These are phyloP conservation scores for Cyamopsis tetragonoloba DNA, from an alignment of 306 rosid species.

Conservation along the genomic window DNA sequence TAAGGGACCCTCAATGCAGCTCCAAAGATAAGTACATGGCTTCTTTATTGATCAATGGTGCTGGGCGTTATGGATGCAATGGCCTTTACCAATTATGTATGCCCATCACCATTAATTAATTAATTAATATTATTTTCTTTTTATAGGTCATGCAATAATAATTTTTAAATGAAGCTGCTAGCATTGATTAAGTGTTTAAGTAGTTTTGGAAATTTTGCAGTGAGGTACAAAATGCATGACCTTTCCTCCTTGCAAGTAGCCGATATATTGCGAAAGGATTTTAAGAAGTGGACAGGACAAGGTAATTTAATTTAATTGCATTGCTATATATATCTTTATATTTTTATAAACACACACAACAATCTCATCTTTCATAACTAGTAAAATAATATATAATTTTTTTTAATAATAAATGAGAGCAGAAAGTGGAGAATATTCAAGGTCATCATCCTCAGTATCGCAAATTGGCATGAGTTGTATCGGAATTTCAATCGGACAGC, in stretches of 20 bases:
- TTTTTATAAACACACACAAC: no score
- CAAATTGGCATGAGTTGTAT: slow-evolving; percentile 78
- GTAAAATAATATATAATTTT: not conserved
- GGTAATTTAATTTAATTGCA: no score
- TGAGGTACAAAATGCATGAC: slow-evolving; percentile 71
- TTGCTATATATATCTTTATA: no score
- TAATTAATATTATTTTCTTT: not conserved
- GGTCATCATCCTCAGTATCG: slow-evolving; percentile 31
- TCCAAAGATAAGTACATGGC: slow-evolving; percentile 75
- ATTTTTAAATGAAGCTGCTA: no score
- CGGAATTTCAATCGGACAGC: slow-evolving; percentile 55
- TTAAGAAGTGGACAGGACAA: slow-evolving; percentile 74
- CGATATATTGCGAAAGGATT: slow-evolving; percentile 68
- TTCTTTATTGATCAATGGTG: slow-evolving; percentile 75
- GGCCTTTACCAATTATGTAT: slow-evolving; percentile 74
- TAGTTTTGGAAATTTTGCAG: slow-evolving; percentile 39
- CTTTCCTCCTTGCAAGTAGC: slow-evolving; percentile 48
- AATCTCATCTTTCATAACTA: no score
- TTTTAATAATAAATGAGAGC: slow-evolving; percentile 20
- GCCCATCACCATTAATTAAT: slow-evolving; percentile 22
- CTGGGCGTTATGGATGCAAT: slow-evolving; percentile 79
- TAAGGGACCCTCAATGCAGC: slow-evolving; percentile 48
- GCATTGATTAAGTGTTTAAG: no score
- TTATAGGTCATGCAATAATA: not conserved
- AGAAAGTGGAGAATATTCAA: slow-evolving; percentile 46